Percentiles rank a stretch among this genome's conserved stretches.
Evolutionary conservation across 257 asterid genomes (phyloP).

Genomic region (Solanum etuberosum): DNA sequence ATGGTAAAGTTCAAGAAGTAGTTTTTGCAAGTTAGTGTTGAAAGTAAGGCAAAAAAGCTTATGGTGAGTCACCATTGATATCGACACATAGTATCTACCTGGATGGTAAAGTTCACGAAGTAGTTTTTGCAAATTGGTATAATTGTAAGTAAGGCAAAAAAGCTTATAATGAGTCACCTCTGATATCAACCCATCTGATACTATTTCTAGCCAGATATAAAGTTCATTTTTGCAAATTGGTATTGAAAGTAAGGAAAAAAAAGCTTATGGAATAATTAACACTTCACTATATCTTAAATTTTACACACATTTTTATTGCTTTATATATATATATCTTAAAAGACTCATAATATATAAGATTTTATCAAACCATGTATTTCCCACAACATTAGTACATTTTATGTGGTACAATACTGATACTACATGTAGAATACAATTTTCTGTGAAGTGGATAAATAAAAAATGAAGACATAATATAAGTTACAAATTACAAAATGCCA

Average conservation of each 20-base stretch:
- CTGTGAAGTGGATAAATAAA: neutral
- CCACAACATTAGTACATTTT: neutral
- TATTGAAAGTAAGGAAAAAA: neutral
- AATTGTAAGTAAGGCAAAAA: too few relatives aligned
- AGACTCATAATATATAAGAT: neutral
- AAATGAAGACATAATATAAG: neutral
- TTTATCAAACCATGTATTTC: neutral
- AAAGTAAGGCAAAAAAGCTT: too few relatives aligned
- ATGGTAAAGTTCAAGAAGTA: too few relatives aligned
- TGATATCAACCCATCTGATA: too few relatives aligned
- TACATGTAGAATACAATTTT: neutral
- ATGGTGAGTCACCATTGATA: too few relatives aligned
- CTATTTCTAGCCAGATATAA: too few relatives aligned
- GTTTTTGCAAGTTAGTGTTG: too few relatives aligned
- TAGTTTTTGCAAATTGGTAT: too few relatives aligned
- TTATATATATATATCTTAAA: neutral
- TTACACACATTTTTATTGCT: neutral
- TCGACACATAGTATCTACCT: too few relatives aligned
- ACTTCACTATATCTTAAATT: neutral
- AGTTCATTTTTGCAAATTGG: neutral
- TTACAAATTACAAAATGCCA: neutral
- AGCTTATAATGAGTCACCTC: too few relatives aligned
- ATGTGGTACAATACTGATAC: neutral
- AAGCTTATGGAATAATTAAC: neutral
- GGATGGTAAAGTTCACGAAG: too few relatives aligned